Evolutionary conservation across 2,329 filamentous ascomycete genomes (phyloP).

Genomic region (Corniculantispora saksenae): DNA sequence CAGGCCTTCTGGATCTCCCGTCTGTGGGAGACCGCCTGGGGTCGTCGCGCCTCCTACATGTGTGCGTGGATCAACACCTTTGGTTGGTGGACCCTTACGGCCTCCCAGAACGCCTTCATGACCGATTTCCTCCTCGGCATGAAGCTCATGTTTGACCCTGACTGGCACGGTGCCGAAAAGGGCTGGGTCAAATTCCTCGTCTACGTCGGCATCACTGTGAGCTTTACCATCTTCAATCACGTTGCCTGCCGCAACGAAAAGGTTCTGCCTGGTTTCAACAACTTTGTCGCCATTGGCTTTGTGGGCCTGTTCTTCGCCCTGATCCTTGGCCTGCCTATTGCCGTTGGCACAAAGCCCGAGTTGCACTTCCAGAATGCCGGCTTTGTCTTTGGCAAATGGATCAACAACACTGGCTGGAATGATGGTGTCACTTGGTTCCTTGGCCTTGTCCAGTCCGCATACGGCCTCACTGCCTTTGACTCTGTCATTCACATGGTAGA

Average conservation of each 20-base stretch:
- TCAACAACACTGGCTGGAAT: conserved; percentile 50
- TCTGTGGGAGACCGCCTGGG: conserved; percentile 38
- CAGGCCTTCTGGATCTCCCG: conserved; percentile 57
- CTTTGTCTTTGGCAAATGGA: conserved; percentile 55
- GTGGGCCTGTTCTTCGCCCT: conserved; percentile 53
- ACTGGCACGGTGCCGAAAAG: conserved; percentile 45
- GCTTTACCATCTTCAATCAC: conserved; percentile 52
- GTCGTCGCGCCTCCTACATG: conserved; percentile 55
- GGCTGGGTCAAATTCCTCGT: conserved; percentile 58
- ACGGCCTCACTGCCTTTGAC: conserved; percentile 59
- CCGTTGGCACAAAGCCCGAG: conserved; percentile 46
- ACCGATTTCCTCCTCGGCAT: conserved; percentile 58
- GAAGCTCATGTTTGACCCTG: conserved; percentile 52
- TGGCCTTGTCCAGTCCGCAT: conserved; percentile 57
- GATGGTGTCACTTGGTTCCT: conserved; percentile 60
- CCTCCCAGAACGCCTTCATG: conserved; percentile 60
- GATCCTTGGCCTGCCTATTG: conserved; percentile 51
- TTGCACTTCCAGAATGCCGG: conserved; percentile 49
- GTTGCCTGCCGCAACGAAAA: conserved; percentile 48
- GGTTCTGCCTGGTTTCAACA: conserved; percentile 52
- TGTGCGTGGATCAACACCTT: conserved; percentile 63
- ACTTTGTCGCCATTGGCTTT: conserved; percentile 56
- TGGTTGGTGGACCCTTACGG: conserved; percentile 59
- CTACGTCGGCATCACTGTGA: conserved; percentile 50
- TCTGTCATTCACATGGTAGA: conserved; percentile 61